phyloP scores from a whole-genome alignment of 495 filamentous ascomycete species.

The Astrocystis sublimbata region DNA sequence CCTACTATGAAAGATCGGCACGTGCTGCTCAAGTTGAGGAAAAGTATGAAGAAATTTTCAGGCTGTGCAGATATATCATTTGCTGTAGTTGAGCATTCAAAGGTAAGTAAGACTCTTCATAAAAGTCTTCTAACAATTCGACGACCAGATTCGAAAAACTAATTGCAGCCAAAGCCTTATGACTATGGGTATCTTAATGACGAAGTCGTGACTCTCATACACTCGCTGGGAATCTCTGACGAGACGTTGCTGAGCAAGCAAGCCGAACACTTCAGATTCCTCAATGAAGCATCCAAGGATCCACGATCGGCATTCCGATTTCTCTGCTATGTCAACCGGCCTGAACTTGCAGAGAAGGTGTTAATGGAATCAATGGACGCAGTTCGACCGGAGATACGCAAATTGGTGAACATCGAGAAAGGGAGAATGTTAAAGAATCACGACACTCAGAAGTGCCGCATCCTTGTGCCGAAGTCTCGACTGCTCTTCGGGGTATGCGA shows the following conservation, averaged over 20 bases:
- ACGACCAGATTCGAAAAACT: neutral
- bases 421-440: constrained; percentile 50
- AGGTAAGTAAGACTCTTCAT: constrained; percentile 29
- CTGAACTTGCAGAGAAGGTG: constrained; percentile 47
- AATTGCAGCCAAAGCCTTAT: constrained; percentile 40
- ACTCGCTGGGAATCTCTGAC: constrained; percentile 44
- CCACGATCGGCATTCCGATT: constrained; percentile 44
- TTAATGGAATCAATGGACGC: constrained; percentile 47
- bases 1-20: constrained; percentile 34
- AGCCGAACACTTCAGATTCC: constrained; percentile 43
- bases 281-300: constrained; percentile 35
- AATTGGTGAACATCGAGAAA: constrained; percentile 42
- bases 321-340: constrained; percentile 41
- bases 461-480: constrained; percentile 47
- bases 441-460: constrained; percentile 47
- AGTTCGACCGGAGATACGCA: constrained; percentile 32
- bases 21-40: constrained; percentile 44
- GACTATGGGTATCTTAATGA: constrained; percentile 53
- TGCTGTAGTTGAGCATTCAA: constrained; percentile 51
- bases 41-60: constrained; percentile 56
- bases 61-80: constrained; percentile 46
- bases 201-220: constrained; percentile 48
- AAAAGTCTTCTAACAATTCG: neutral
- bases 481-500: constrained; percentile 54
- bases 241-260: constrained; percentile 47